Percentiles rank a stretch among this genome's conserved stretches.
Evolutionary conservation across 495 filamentous ascomycete genomes (phyloP).

Genomic region (Apodospora peruviana): DNA sequence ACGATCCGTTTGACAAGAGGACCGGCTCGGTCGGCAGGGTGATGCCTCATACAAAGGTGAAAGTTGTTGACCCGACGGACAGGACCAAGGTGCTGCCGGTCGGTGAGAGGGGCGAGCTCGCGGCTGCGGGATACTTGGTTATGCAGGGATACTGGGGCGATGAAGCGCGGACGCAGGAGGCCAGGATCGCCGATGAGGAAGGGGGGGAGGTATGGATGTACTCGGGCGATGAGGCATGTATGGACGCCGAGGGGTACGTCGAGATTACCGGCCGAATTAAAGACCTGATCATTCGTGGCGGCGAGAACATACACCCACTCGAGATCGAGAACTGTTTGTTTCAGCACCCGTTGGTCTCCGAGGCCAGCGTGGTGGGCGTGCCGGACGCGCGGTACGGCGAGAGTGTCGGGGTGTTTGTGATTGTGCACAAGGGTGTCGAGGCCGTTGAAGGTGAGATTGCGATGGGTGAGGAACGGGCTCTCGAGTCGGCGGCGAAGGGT

Average conservation of each 20-base stretch:
- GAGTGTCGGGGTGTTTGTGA: slow-evolving; percentile 76
- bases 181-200: slow-evolving; percentile 41
- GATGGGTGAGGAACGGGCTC: slow-evolving; percentile 6
- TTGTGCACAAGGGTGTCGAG: slow-evolving; percentile 40
- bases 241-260: slow-evolving; percentile 69
- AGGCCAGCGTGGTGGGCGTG: slow-evolving; percentile 79
- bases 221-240: slow-evolving; percentile 87
- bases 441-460: slow-evolving; percentile 20
- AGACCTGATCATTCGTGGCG: slow-evolving; percentile 85
- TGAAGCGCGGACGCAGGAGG: slow-evolving; percentile 61
- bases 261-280: slow-evolving; percentile 67
- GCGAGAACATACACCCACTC: slow-evolving; percentile 94
- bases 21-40: slow-evolving; percentile 69
- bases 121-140: slow-evolving; percentile 75
- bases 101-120: slow-evolving; percentile 72
- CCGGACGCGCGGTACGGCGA: slow-evolving; percentile 84
- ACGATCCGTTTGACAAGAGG: slow-evolving; percentile 74
- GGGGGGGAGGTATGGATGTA: slow-evolving; percentile 45
- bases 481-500: no score
- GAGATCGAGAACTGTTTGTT: slow-evolving; percentile 93
- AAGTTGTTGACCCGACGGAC: slow-evolving; percentile 66
- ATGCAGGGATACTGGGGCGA: slow-evolving; percentile 91
- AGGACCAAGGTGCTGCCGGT: slow-evolving; percentile 52
- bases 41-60: slow-evolving; percentile 73
- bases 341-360: slow-evolving; percentile 57